Evolutionary conservation across 2,329 filamentous ascomycete genomes (phyloP).

Genomic region (Nannizziopsis arthrosporioides): DNA sequence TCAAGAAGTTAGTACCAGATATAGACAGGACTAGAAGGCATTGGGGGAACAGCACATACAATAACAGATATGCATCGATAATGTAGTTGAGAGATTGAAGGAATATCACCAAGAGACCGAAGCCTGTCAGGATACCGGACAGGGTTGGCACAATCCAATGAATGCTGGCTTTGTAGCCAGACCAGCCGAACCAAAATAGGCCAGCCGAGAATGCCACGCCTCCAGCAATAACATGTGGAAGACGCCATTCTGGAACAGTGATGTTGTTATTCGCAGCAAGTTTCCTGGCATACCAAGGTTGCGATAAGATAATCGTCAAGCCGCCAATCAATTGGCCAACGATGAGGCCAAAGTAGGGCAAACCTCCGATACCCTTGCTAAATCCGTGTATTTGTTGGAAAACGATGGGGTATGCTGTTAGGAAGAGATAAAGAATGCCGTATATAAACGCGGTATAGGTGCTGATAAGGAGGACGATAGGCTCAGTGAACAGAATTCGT

Average conservation of each 20-base stretch:
- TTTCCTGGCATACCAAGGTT: conserved; percentile 30
- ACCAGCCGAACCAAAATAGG: conserved; percentile 36
- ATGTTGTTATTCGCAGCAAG: conserved; percentile 24
- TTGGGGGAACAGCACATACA: conserved; percentile 15
- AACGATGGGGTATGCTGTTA: conserved; percentile 26
- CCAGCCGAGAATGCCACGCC: conserved; percentile 35
- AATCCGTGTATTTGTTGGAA: conserved; percentile 22
- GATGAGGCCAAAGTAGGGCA: conserved; percentile 37
- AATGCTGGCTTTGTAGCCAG: conserved; percentile 24
- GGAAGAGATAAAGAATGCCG: conserved; percentile 26
- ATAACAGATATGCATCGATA: conserved; percentile 28
- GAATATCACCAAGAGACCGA: conserved; percentile 39
- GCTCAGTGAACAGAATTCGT: conserved; percentile 34
- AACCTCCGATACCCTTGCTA: conserved; percentile 26
- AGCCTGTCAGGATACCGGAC: conserved; percentile 36
- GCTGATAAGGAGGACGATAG: conserved; percentile 34
- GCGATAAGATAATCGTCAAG: conserved; percentile 31
- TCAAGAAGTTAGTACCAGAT: background rate
- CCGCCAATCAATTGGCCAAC: conserved; percentile 33
- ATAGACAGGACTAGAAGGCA: background rate
- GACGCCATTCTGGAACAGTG: conserved; percentile 32
- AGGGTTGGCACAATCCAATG: conserved; percentile 35
- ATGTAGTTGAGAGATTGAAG: conserved; percentile 39
- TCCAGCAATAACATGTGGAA: conserved; percentile 39
- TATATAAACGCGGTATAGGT: conserved; percentile 29